Conservation (phyloP, 2,329 filamentous ascomycete genomes). For the Hymenoscyphus fructigenus region DNA sequence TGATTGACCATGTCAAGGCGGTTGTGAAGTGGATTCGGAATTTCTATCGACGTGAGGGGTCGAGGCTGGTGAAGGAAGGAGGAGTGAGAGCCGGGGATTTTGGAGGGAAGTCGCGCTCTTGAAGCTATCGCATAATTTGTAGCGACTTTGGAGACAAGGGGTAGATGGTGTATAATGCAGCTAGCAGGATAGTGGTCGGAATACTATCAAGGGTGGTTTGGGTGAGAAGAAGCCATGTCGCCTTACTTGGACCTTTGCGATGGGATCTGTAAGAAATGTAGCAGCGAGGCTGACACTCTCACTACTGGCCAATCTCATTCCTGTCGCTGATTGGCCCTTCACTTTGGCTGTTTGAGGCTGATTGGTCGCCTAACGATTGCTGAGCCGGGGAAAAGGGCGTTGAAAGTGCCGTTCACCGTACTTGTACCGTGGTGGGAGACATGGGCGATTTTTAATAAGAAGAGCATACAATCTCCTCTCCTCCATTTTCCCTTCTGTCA, state of each 20-base stretch:
- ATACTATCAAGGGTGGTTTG: neutral
- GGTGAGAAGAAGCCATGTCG: neutral
- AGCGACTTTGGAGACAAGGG: neutral
- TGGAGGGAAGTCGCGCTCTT: neutral
- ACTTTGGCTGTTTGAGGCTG: neutral
- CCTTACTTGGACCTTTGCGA: neutral
- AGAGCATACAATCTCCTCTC: no score
- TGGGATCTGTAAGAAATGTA: neutral
- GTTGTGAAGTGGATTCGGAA: neutral
- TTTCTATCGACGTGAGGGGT: neutral
- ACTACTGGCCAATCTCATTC: neutral
- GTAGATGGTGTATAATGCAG: neutral
- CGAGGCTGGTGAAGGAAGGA: neutral
- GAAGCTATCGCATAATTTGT: neutral
- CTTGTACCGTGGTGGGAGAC: no score
- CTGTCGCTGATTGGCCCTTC: neutral
- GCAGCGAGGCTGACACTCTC: neutral
- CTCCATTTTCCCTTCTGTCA: no score
- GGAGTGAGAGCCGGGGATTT: neutral
- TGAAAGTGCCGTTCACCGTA: neutral
- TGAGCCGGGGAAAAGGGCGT: neutral
- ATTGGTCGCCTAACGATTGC: neutral
- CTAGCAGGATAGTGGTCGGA: neutral
- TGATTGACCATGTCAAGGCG: constrained; percentile 13
- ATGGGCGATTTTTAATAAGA: no score